Conservation (phyloP, 306 rosid species). For the Canavalia ensiformis region DNA sequence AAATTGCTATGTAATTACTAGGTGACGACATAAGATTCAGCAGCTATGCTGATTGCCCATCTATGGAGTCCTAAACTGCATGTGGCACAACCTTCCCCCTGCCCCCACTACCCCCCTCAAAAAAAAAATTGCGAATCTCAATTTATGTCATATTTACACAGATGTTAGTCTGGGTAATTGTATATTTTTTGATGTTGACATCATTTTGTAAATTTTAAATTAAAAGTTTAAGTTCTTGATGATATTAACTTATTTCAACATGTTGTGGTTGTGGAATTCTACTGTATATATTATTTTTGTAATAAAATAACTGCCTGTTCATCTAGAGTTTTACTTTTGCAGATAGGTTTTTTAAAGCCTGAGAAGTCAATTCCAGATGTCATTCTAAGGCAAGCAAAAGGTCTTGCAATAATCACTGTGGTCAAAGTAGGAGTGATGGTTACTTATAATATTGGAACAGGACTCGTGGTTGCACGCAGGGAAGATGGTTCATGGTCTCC, state of each 20-base stretch:
- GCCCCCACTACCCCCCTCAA: too few species aligned
- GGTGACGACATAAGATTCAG: constrained; percentile 3
- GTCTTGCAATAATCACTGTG: constrained; percentile 92
- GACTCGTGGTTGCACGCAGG: constrained; percentile 88
- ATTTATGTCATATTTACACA: too few species aligned
- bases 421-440: constrained; percentile 90
- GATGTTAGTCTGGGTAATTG: not conserved
- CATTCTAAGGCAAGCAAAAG: constrained; percentile 90
- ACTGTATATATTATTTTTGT: not conserved
- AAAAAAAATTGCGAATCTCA: not conserved
- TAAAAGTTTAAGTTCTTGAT: constrained; percentile 21
- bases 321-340: constrained; percentile 45
- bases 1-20: not conserved
- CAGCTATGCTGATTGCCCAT: constrained; percentile 15
- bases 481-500: constrained; percentile 99
- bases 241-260: constrained; percentile 22
- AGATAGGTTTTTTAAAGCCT: constrained; percentile 75
- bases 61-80: not conserved
- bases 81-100: not conserved
- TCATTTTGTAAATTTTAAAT: constrained; percentile 18
- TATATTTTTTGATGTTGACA: constrained; percentile 1
- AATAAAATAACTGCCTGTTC: constrained; percentile 23
- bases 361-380: constrained; percentile 88
- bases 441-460: constrained; percentile 94
- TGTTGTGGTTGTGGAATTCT: constrained; percentile 14